These are phyloP conservation scores for Dentipellis sp. DNA, from an alignment of 768 basidiomycete genomes.

Conservation along the genomic window DNA sequence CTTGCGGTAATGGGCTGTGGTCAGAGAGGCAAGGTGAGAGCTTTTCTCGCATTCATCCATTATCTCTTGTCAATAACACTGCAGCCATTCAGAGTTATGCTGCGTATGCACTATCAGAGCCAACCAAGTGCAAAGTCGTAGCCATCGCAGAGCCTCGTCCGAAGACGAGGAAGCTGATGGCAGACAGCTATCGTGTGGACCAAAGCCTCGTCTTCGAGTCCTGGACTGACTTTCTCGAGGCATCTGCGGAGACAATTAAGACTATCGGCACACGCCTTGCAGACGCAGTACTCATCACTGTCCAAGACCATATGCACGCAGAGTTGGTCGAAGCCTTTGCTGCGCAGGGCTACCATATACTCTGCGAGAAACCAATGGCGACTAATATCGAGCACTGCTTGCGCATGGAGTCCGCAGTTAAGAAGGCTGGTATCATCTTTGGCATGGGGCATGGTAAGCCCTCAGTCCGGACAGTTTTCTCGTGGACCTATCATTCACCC, in stretches of 20 bases:
- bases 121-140: conserved; percentile 64
- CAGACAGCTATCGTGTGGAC: conserved; percentile 49
- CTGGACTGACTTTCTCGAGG: conserved; percentile 62
- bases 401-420: conserved; percentile 63
- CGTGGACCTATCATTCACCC: background rate
- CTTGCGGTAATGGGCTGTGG: conserved; percentile 78
- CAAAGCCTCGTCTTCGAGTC: conserved; percentile 58
- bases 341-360: conserved; percentile 75
- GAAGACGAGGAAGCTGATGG: conserved; percentile 51
- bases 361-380: conserved; percentile 93
- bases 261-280: conserved; percentile 64
- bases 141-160: conserved; percentile 80
- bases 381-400: conserved; percentile 65
- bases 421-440: conserved; percentile 64
- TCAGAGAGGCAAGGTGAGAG: conserved; percentile 62
- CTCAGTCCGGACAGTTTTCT: background rate
- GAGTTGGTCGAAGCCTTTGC: conserved; percentile 71
- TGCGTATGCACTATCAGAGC: conserved; percentile 47
- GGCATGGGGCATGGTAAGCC: conserved; percentile 77
- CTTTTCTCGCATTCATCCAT: background rate
- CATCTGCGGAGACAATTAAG: conserved; percentile 56
- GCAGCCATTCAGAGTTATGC: conserved; percentile 44
- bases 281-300: conserved; percentile 74
- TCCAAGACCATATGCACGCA: conserved; percentile 73
- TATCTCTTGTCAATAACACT: background rate